phyloP scores from a whole-genome alignment of 2,329 filamentous ascomycete species.

The Trichoderma atroviride region DNA sequence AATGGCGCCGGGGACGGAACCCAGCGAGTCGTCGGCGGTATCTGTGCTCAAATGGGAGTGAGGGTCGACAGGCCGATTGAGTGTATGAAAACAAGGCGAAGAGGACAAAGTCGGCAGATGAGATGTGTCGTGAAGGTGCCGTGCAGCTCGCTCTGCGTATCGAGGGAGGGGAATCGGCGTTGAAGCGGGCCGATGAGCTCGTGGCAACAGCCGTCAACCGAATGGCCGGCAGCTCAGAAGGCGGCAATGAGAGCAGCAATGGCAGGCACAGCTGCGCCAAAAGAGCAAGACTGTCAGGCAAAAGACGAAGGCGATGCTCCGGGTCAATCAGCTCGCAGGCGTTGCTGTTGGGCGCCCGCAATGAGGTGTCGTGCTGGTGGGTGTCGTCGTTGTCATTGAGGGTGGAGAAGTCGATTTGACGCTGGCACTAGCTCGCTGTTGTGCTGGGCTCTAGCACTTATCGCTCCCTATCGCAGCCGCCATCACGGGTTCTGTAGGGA shows the following conservation, averaged over 20 bases:
- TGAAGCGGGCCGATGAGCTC: conserved; percentile 19
- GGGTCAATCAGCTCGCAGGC: conserved; percentile 4
- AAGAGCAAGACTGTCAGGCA: background rate
- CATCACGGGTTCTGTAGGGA: conserved; percentile 1
- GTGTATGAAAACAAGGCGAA: background rate
- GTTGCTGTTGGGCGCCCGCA: conserved; percentile 14
- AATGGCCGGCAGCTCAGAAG: background rate
- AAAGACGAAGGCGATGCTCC: background rate
- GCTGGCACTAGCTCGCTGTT: conserved; percentile 17
- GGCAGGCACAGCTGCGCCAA: background rate
- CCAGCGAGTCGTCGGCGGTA: background rate
- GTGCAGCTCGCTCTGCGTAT: background rate
- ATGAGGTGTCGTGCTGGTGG: background rate
- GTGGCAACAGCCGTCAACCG: background rate
- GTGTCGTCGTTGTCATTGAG: conserved; percentile 18
- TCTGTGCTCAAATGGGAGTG: background rate
- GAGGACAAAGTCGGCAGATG: background rate
- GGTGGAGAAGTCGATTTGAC: conserved; percentile 9
- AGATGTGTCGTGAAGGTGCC: background rate
- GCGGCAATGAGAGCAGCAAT: conserved; percentile 5
- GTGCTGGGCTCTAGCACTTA: conserved; percentile 17
- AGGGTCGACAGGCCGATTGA: background rate
- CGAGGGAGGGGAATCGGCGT: conserved; percentile 18
- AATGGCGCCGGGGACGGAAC: background rate
- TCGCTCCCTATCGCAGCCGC: background rate